Evolutionary conservation across 495 filamentous ascomycete species (phyloP), one percentile per base, ranked within the genome.

Genomic region (Hypomontagnella submonticulosa): DNA sequence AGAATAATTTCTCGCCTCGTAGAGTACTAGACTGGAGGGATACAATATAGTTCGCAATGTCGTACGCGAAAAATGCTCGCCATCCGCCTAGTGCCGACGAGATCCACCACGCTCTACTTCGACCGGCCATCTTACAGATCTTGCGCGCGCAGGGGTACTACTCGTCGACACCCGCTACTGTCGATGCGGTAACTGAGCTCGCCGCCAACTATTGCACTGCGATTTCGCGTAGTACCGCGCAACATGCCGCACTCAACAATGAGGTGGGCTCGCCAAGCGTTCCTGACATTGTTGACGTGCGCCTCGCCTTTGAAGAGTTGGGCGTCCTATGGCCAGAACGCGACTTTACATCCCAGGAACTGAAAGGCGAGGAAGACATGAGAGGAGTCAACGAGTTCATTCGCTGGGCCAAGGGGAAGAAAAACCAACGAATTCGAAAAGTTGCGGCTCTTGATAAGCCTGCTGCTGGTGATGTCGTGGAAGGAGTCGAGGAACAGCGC

Each of bases 71-170:
- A 51, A 57, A 60, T 12, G 4, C 9, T 4, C 12, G 30, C 15
- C 47, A 16, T 33, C 2, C 27, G 4, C 36, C 54, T 11, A 64
- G 52, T 15, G 37, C 67, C 1, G 61, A 50, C 33, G 57, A 67
- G 12, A 54, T 71, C 8, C 57, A 67, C 44, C 87, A 88, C 74
- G 84, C 91, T 33, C 87, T 96, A 66, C 84, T 96, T 19, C 89
- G 91, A 18, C 93, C 92, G 1, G 86, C 87, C 30, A 84, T 96
- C 56, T 85, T 96, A 55, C 90, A 95, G 65, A 93, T 95, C 71
- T 85, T 97, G 32, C 90, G 93, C 68, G 91, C 92, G 30, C 84
- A 90, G 32, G 93, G 93, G 77, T 96, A 92, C 75, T 89, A 93
- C 67, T 76, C 86, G 5, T 89, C 90, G 2, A 84, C 85, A 23